Percentiles rank a stretch among this genome's conserved stretches.
phyloP scores from a whole-genome alignment of 2,329 filamentous ascomycete genomes.

The Colletotrichum phormii region DNA sequence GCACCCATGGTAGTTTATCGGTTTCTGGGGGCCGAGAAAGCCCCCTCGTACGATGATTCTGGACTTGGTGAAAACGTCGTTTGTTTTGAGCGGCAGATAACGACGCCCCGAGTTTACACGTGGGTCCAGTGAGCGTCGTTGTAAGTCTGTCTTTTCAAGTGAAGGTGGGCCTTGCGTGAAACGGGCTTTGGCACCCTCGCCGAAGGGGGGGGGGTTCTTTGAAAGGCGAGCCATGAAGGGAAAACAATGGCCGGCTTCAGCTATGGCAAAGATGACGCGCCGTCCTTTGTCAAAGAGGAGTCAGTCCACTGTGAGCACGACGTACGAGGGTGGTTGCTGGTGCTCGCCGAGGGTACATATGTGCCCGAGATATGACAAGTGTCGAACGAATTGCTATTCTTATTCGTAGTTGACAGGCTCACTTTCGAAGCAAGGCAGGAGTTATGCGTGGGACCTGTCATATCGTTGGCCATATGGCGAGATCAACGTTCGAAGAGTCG shows the following conservation, averaged over 20 bases:
- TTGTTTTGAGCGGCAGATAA: background rate
- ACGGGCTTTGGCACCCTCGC: background rate
- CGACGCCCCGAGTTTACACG: background rate
- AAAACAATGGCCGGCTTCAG: background rate
- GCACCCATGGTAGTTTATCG: background rate
- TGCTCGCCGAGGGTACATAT: background rate
- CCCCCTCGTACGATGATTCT: background rate
- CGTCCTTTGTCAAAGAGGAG: background rate
- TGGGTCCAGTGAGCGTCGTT: background rate
- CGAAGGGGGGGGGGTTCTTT: background rate
- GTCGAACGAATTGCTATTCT: background rate
- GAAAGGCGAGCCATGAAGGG: background rate
- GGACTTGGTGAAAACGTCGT: background rate
- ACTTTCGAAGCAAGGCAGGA: background rate
- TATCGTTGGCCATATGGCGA: background rate
- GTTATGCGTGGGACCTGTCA: constrained; percentile 6
- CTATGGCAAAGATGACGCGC: background rate
- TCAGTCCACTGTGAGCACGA: background rate
- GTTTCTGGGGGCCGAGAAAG: background rate
- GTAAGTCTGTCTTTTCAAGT: background rate
- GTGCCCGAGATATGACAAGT: background rate
- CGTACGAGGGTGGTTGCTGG: background rate
- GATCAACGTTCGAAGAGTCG: background rate
- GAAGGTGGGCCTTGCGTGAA: background rate
- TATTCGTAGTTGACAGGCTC: background rate